Evolutionary conservation across 192 early-diverging fungal species (phyloP).

Genomic region (Coemansia sp.): DNA sequence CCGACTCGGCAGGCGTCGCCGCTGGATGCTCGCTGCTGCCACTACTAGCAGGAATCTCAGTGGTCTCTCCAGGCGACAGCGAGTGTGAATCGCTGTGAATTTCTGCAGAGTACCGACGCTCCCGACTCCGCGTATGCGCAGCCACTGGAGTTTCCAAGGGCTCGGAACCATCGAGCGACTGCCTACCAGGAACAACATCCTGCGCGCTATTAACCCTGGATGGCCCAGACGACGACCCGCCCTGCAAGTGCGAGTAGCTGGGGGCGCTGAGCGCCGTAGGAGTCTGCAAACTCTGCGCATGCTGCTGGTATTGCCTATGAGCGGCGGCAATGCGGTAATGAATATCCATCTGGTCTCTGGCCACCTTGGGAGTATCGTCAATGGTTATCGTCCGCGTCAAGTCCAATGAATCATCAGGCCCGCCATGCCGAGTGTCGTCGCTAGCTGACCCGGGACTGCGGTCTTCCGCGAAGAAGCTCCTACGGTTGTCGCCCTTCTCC

Average conservation of each 20-base stretch:
- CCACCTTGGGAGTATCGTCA: slow-evolving; percentile 42
- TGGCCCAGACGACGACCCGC: not conserved
- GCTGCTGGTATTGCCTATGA: slow-evolving; percentile 29
- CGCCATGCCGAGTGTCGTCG: slow-evolving; percentile 4
- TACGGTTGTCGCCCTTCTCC: not conserved
- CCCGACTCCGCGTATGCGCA: not conserved
- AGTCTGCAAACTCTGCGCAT: slow-evolving; percentile 27
- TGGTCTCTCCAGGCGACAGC: not conserved
- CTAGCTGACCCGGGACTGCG: not conserved
- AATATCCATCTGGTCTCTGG: slow-evolving; percentile 49
- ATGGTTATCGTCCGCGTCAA: slow-evolving; percentile 49
- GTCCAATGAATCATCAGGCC: slow-evolving; percentile 20
- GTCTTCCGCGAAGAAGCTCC: not conserved
- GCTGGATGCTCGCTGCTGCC: not conserved
- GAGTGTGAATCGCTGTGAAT: slow-evolving; percentile 7
- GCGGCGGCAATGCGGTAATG: slow-evolving; percentile 29
- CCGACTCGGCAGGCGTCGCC: not conserved
- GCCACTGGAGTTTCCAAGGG: not conserved
- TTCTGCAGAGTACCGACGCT: slow-evolving; percentile 9
- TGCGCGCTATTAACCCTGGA: slow-evolving; percentile 26
- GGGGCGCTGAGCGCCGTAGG: slow-evolving; percentile 28
- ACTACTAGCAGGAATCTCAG: not conserved
- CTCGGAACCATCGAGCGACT: not conserved
- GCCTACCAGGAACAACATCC: slow-evolving; percentile 8
- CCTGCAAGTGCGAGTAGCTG: slow-evolving; percentile 20